Evolutionary conservation across 805 yeast species (phyloP).

Genomic region (Cyberlindnera subsufficiens): DNA sequence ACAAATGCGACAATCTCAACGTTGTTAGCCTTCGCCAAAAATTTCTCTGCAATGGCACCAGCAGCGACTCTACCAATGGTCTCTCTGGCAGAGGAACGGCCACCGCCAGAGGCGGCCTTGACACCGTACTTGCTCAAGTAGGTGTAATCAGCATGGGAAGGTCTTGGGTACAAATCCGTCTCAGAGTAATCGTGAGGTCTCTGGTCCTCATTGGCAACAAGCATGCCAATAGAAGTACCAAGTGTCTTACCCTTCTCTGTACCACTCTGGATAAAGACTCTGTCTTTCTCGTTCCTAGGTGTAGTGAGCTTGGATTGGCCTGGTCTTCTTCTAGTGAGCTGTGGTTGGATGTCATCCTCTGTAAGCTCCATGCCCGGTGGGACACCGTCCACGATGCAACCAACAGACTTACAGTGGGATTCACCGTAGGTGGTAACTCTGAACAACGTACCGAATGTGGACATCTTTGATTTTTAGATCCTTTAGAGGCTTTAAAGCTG

Average conservation of each 20-base stretch:
- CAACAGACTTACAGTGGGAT: slow-evolving; percentile 95
- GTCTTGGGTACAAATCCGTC: slow-evolving; percentile 93
- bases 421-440: slow-evolving; percentile 96
- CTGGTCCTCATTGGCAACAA: slow-evolving; percentile 91
- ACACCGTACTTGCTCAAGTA: slow-evolving; percentile 85
- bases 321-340: slow-evolving; percentile 93
- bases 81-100: slow-evolving; percentile 95
- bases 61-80: slow-evolving; percentile 99
- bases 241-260: slow-evolving; percentile 85
- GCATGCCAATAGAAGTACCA: slow-evolving; percentile 95
- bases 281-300: slow-evolving; percentile 94
- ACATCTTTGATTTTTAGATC: slow-evolving; percentile 39
- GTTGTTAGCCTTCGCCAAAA: slow-evolving; percentile 63
- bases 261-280: slow-evolving; percentile 90
- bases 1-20: slow-evolving; percentile 97
- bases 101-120: slow-evolving; percentile 96
- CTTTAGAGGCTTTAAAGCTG: too few species aligned
- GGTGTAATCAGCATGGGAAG: slow-evolving; percentile 96
- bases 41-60: slow-evolving; percentile 96
- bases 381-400: slow-evolving; percentile 97
- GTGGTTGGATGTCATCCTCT: slow-evolving; percentile 91
- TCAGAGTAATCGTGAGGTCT: slow-evolving; percentile 95
- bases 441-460: slow-evolving; percentile 59
- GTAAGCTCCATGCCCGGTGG: slow-evolving; percentile 89
- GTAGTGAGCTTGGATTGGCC: slow-evolving; percentile 92